Evolutionary conservation across 805 yeast genomes (phyloP), one percentile per base, ranked within the genome.

Genomic region (Myxozyma udenii): DNA sequence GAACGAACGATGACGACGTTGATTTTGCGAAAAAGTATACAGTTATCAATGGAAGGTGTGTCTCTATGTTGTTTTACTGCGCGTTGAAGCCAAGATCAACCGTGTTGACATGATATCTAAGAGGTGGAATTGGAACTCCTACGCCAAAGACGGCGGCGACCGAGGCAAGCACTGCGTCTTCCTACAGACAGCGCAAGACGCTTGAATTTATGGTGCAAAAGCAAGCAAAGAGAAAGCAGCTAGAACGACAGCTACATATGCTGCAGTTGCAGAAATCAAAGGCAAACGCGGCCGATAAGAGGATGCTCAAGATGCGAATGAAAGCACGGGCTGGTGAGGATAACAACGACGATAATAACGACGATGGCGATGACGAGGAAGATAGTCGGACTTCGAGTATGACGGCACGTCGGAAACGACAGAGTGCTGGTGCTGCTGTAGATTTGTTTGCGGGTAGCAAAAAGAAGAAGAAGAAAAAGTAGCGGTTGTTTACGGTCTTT

Each of bases 201-300:
- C 16, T 53, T 42, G 57, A 49, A 26, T 53, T 53, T 25, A 45
- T 53, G 54, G 51, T 49, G 41, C 50, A 53, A 30, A 53, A 49
- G 50, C 32, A 44, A 19, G 42, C 41, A 2, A 24, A 35, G 42
- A 28, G 14, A 14, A 28, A 28, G 14, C 33, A 28, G 14, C 14
- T 28, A 28, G 40, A 25, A 16, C 16, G 26, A 6, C 23, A 16
- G 12, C 38, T 24, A n/a, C 12, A 7, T n/a, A n/a, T n/a, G 19
- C 6, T 18, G 38, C 6, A 6, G 38, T 6, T 18, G 26, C 35
- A 9, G 7, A 23, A n/a, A 33, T 5, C 26, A 39, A 6, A 26
- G 6, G 39, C 6, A 11, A 35, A 35, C 21, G 39, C 45, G 7
- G 12, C 6, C 37, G 33, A 38, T 37, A 39, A 30, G 30, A n/a